Evolutionary conservation across 352 stramenopile genomes (phyloP).

Genomic region (Globisporangium nodosum): DNA sequence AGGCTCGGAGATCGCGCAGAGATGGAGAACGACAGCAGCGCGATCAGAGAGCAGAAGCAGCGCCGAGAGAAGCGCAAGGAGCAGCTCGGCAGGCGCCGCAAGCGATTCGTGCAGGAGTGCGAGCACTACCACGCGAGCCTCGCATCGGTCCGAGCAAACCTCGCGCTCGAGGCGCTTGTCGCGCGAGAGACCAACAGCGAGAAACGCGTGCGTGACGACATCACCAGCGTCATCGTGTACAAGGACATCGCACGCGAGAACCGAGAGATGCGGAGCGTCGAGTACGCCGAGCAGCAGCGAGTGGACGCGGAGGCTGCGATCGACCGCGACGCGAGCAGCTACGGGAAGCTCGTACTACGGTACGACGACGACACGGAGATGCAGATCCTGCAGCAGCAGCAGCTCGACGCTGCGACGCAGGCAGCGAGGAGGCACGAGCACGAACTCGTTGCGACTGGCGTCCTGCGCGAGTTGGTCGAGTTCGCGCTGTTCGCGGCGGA

Average conservation of each 20-base stretch:
- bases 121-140: constrained; percentile 27
- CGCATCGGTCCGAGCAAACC: constrained; percentile 18
- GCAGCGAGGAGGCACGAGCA: constrained; percentile 35
- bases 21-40: constrained; percentile 3
- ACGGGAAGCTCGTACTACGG: constrained; percentile 46
- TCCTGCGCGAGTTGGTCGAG: constrained; percentile 48
- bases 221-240: constrained; percentile 54
- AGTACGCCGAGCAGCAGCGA: constrained; percentile 47
- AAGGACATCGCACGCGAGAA: constrained; percentile 68
- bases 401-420: constrained; percentile 25
- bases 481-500: constrained; percentile 50
- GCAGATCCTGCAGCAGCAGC: constrained; percentile 29
- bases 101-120: constrained; percentile 61
- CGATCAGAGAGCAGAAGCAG: constrained; percentile 48
- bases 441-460: constrained; percentile 27
- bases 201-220: constrained; percentile 24
- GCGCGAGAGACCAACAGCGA: constrained; percentile 48
- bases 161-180: constrained; percentile 35
- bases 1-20: neutral
- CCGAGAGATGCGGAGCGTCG: constrained; percentile 30
- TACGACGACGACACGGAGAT: constrained; percentile 61
- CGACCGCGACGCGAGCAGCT: constrained; percentile 44
- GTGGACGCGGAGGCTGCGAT: constrained; percentile 36
- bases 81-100: constrained; percentile 37
- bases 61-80: constrained; percentile 52